Evolutionary conservation across 2,329 filamentous ascomycete genomes (phyloP).

Genomic region (Verticillium longisporum): DNA sequence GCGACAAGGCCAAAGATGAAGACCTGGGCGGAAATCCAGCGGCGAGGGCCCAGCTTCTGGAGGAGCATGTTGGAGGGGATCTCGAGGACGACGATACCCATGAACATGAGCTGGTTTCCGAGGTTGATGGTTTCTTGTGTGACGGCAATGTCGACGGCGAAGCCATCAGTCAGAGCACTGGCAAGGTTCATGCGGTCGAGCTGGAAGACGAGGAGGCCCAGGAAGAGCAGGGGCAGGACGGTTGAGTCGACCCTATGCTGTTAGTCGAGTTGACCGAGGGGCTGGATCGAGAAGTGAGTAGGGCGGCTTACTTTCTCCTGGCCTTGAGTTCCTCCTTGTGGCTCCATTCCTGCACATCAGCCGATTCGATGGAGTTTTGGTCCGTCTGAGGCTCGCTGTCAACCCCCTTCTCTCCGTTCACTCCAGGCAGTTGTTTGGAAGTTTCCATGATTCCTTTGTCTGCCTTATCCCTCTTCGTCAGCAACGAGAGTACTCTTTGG

Average conservation of each 20-base stretch:
- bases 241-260: slow-evolving; percentile 33
- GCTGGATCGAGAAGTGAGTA: not conserved
- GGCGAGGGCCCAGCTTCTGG: slow-evolving; percentile 32
- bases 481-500: not conserved
- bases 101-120: slow-evolving; percentile 46
- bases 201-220: slow-evolving; percentile 44
- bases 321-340: slow-evolving; percentile 9
- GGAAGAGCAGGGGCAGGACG: slow-evolving; percentile 39
- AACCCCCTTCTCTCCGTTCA: slow-evolving; percentile 1
- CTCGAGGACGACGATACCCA: slow-evolving; percentile 41
- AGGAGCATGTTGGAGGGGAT: slow-evolving; percentile 45
- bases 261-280: not conserved
- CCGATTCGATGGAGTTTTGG: slow-evolving; percentile 3
- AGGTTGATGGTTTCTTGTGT: slow-evolving; percentile 41
- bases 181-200: slow-evolving; percentile 46
- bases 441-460: not conserved
- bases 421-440: not conserved
- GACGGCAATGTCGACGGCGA: slow-evolving; percentile 33
- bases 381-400: slow-evolving; percentile 8
- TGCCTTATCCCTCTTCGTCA: not conserved
- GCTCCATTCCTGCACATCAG: slow-evolving; percentile 9
- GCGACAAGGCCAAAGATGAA: slow-evolving; percentile 40
- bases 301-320: slow-evolving; percentile 11
- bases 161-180: slow-evolving; percentile 41
- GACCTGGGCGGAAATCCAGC: slow-evolving; percentile 42